A percentile compares a stretch with the other conserved stretches of the same genome.
Evolutionary conservation across 495 filamentous ascomycete species (phyloP).

Genomic region (Lindgomyces ingoldianus): DNA sequence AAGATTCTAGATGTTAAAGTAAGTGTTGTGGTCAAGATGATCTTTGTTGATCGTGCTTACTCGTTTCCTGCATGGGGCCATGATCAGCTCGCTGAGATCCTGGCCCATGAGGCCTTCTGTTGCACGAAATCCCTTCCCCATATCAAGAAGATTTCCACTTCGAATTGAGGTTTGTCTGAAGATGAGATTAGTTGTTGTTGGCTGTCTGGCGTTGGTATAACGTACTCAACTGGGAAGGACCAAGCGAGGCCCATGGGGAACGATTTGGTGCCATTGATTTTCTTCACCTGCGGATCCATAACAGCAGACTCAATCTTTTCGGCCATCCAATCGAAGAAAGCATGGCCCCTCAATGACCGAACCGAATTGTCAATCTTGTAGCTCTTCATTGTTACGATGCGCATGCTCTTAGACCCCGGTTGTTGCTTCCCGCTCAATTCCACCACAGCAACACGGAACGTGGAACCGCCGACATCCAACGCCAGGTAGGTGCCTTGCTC

Average conservation of each 20-base stretch:
- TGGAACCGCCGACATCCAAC: slow-evolving; percentile 68
- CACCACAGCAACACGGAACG: slow-evolving; percentile 64
- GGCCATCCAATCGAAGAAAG: slow-evolving; percentile 73
- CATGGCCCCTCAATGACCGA: slow-evolving; percentile 54
- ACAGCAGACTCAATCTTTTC: slow-evolving; percentile 58
- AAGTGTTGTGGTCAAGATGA: not conserved
- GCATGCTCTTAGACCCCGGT: slow-evolving; percentile 48
- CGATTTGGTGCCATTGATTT: slow-evolving; percentile 34
- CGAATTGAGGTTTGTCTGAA: slow-evolving; percentile 57
- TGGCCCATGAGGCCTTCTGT: slow-evolving; percentile 58
- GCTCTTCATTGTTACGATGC: slow-evolving; percentile 53
- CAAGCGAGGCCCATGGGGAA: slow-evolving; percentile 65
- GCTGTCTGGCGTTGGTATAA: slow-evolving; percentile 2
- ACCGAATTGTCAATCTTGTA: slow-evolving; percentile 58
- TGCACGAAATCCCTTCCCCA: slow-evolving; percentile 69
- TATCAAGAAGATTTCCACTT: slow-evolving; percentile 59
- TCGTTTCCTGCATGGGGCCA: slow-evolving; percentile 55
- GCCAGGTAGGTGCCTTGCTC: slow-evolving; percentile 64
- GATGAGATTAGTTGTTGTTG: slow-evolving; percentile 15
- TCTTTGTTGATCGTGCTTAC: slow-evolving; percentile 35
- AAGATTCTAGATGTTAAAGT: slow-evolving; percentile 37
- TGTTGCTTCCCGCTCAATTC: slow-evolving; percentile 55
- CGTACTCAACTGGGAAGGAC: slow-evolving; percentile 69
- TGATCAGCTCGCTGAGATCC: slow-evolving; percentile 62
- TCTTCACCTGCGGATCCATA: slow-evolving; percentile 39